Evolutionary conservation across 129 eudicot genomes (phyloP).

Genomic region (Saposhnikovia divaricata): DNA sequence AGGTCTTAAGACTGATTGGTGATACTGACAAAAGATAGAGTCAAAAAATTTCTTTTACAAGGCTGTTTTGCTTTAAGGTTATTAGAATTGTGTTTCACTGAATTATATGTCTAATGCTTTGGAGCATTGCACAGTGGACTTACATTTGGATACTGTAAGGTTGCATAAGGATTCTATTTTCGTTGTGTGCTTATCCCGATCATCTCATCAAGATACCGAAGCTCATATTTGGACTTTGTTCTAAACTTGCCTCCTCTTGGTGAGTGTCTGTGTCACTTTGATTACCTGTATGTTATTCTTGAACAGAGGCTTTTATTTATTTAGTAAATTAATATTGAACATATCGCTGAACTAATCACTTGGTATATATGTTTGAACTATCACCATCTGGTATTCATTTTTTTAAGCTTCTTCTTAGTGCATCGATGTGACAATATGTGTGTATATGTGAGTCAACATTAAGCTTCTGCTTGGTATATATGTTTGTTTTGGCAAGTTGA

Average conservation of each 20-base stretch:
- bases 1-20: slow-evolving; percentile 43
- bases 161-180: slow-evolving; percentile 19
- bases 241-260: slow-evolving; percentile 39
- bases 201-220: slow-evolving; percentile 33
- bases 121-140: slow-evolving; percentile 33
- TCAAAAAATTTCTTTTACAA: slow-evolving; percentile 19
- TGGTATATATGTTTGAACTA: slow-evolving; percentile 9
- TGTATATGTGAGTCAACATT: slow-evolving; percentile 24
- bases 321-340: not conserved
- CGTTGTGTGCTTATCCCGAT: slow-evolving; percentile 26
- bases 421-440: slow-evolving; percentile 14
- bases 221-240: slow-evolving; percentile 28
- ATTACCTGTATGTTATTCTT: not conserved
- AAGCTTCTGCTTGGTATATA: slow-evolving; percentile 22
- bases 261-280: slow-evolving; percentile 32
- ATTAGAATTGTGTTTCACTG: slow-evolving; percentile 25
- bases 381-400: not conserved
- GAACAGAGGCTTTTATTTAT: not conserved
- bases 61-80: slow-evolving; percentile 26
- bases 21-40: slow-evolving; percentile 47
- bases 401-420: not conserved
- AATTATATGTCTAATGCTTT: slow-evolving; percentile 25
- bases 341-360: not conserved
- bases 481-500: not conserved
- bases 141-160: slow-evolving; percentile 27